Evolutionary conservation across 2,329 filamentous ascomycete genomes (phyloP).

Genomic region (Diaporthe ampelina): DNA sequence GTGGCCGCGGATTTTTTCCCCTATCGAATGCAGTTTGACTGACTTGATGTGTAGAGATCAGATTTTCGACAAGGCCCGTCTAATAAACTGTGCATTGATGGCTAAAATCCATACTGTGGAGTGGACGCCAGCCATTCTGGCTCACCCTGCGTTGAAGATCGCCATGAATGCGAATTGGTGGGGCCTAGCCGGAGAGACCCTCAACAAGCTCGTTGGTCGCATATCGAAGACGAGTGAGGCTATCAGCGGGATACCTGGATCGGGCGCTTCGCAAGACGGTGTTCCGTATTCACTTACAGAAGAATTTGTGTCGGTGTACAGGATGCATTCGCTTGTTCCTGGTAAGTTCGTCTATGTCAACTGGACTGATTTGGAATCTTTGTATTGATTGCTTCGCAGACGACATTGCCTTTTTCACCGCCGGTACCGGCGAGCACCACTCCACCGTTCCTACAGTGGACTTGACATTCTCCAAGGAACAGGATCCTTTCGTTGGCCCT

Average conservation of each 20-base stretch:
- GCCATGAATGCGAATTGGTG: constrained; percentile 62
- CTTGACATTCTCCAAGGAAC: constrained; percentile 19
- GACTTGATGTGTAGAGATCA: background rate
- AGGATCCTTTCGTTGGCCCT: background rate
- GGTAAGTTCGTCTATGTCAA: background rate
- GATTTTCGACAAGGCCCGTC: constrained; percentile 13
- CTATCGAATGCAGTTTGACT: background rate
- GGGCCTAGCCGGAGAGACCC: constrained; percentile 57
- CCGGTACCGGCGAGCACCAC: background rate
- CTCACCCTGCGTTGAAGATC: constrained; percentile 58
- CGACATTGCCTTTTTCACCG: constrained; percentile 11
- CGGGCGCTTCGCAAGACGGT: constrained; percentile 33
- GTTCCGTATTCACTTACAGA: constrained; percentile 23
- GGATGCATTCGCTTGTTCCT: constrained; percentile 13
- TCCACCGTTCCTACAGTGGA: constrained; percentile 13
- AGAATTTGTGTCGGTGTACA: constrained; percentile 15
- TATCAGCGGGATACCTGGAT: constrained; percentile 48
- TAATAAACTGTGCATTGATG: constrained; percentile 51
- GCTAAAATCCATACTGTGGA: constrained; percentile 65
- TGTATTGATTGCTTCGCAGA: background rate
- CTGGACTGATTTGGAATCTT: no score
- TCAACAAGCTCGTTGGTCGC: constrained; percentile 57
- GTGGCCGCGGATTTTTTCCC: accelerated
- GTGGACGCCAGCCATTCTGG: constrained; percentile 63
- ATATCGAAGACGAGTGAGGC: constrained; percentile 56